These are phyloP conservation scores for Rosa chinensis DNA, from an alignment of 306 rosid species.

Conservation along the genomic window DNA sequence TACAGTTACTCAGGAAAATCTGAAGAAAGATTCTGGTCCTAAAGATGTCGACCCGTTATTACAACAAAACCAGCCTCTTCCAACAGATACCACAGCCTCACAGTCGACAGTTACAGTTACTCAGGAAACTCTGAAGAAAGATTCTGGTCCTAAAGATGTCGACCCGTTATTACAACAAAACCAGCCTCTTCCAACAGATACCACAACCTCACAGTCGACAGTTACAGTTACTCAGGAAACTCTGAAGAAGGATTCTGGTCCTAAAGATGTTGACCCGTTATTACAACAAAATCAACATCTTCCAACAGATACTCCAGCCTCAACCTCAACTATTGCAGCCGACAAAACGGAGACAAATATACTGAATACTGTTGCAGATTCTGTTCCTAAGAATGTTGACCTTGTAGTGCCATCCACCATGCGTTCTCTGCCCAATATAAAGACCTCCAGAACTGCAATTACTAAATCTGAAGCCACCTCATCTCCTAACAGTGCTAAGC, in stretches of 20 bases:
- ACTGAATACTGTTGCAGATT: constrained; percentile 29
- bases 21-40: constrained; percentile 17
- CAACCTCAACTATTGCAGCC: constrained; percentile 31
- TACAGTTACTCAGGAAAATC: constrained; percentile 6
- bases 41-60: constrained; percentile 16
- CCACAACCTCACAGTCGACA: constrained; percentile 13
- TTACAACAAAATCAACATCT: constrained; percentile 37
- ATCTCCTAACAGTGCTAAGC: constrained; percentile 25
- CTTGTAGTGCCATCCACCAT: constrained; percentile 20
- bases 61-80: constrained; percentile 34
- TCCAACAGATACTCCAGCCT: constrained; percentile 24
- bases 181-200: constrained; percentile 30
- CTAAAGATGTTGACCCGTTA: constrained; percentile 15
- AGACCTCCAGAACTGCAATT: constrained; percentile 20
- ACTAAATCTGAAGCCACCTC: constrained; percentile 14
- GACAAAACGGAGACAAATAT: constrained; percentile 28
- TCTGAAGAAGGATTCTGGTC: constrained; percentile 14
- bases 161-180: constrained; percentile 29
- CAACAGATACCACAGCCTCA: constrained; percentile 28
- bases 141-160: constrained; percentile 11
- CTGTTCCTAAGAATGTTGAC: constrained; percentile 29
- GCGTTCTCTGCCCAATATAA: constrained; percentile 22
- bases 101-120: neutral
- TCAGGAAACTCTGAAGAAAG: constrained; percentile 17
- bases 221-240: constrained; percentile 8